Conservation (phyloP, 345 rosid genomes). For the Eucalyptus sp. region DNA sequence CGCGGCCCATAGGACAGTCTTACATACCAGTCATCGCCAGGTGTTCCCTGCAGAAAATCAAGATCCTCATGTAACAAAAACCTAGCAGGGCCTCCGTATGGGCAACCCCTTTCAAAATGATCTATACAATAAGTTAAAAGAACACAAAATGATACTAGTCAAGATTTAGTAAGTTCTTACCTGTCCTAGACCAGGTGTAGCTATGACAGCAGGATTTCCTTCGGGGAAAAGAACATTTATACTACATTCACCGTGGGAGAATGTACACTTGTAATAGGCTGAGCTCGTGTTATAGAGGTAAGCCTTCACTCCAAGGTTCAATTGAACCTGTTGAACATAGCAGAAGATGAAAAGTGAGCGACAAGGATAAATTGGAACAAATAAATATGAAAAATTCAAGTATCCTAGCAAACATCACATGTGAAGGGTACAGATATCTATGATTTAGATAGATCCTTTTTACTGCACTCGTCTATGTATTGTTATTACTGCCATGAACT, state of each 20-base stretch:
- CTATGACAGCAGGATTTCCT: conserved; percentile 52
- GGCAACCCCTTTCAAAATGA: neutral
- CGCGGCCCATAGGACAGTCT: conserved; percentile 80
- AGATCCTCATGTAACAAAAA: neutral
- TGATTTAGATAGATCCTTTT: neutral
- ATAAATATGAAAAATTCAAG: neutral
- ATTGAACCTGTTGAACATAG: conserved; percentile 42
- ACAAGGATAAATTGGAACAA: neutral
- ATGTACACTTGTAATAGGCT: conserved; percentile 74
- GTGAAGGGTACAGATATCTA: neutral
- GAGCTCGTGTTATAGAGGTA: conserved; percentile 57
- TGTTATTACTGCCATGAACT: neutral
- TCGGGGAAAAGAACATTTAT: conserved; percentile 47
- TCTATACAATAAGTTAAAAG: neutral
- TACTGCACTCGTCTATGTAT: neutral
- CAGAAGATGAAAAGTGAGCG: neutral
- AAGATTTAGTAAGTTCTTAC: conserved; percentile 11
- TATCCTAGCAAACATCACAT: neutral
- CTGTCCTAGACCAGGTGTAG: conserved; percentile 55
- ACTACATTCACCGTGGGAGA: conserved; percentile 40
- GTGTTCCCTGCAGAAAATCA: conserved; percentile 24
- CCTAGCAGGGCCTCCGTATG: neutral
- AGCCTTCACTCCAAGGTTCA: conserved; percentile 44
- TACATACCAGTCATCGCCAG: conserved; percentile 45
- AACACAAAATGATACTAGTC: neutral